Base-by-base conservation (phyloP, 2,329 filamentous ascomycete genomes). In the Aspergillus japonicus region DNA sequence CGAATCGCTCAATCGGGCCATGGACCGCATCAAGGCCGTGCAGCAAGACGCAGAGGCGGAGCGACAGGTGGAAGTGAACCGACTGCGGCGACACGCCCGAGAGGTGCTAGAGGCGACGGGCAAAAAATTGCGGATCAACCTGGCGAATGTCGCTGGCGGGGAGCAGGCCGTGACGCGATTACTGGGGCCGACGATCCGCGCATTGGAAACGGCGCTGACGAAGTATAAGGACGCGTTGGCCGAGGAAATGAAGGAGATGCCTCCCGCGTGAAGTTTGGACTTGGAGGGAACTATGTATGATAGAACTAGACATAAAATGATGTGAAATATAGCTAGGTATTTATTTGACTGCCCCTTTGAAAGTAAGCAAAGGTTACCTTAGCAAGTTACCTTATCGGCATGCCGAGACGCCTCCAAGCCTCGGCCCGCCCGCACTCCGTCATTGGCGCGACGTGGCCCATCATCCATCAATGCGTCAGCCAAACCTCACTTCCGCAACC, bases 41-140 rank as follows among this genome's bases (percentile, higher is more conserved):
- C 90, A 89, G 0, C 83, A 86, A 14, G 88, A 91, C 68, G 95
- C 95, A 0, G 93, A 97, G 70, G 81, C 80, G 57, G 89, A 91
- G 62, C 84, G 91, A 31, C 81, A 87, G 54, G 81, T 83, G n/a
- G 81, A 86, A 56, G 85, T 96, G 16, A 84, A 86, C 47, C 82
- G 81, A 54, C 80, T 87, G 61, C 91, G 89, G 75, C 83, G 85
- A 64, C 87, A 92, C 68, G 89, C 91, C 16, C 83, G 88, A 55
- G 85, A 89, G 58, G 81, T 90, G 59, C 89, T 87, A 66, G 82
- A 90, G 68, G 83, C 83, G 62, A 95, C 92, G 0, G 87, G 89
- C 6, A 90, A 89, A 77, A 91, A 89, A 76, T 81, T 89, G 26
- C 85, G 85, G 60, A 87, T 90, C 73, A 89, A 90, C 70, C 78